Conservation (phyloP, 2,329 filamentous ascomycete species). For the Domatiomyces catenatus region DNA sequence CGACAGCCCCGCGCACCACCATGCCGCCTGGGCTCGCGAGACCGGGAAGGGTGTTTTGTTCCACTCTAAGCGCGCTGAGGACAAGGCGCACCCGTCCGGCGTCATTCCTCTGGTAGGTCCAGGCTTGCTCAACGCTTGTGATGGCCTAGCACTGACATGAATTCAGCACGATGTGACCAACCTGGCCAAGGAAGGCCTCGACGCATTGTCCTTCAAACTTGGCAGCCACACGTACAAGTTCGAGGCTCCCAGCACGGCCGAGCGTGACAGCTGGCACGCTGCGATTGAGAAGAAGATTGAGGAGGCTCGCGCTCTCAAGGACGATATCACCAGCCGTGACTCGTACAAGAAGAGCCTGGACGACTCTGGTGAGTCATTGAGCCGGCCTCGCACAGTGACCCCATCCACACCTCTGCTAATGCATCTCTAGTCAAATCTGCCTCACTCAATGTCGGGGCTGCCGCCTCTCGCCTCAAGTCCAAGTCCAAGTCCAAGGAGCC, state of each 20-base stretch:
- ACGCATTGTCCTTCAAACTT: conserved; percentile 74
- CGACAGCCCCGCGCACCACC: conserved; percentile 40
- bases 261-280: conserved; percentile 85
- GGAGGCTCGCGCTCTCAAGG: conserved; percentile 69
- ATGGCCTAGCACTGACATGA: conserved; percentile 1
- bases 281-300: conserved; percentile 68
- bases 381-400: conserved; percentile 16
- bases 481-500: conserved; percentile 22
- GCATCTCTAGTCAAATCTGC: conserved; percentile 28
- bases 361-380: conserved; percentile 45
- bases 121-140: conserved; percentile 24
- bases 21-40: conserved; percentile 80
- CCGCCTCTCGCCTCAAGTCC: conserved; percentile 16
- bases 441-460: conserved; percentile 22
- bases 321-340: conserved; percentile 60
- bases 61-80: conserved; percentile 66
- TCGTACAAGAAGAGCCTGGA: conserved; percentile 77
- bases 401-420: conserved; percentile 14
- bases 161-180: conserved; percentile 50
- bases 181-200: conserved; percentile 56
- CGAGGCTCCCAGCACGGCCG: conserved; percentile 57
- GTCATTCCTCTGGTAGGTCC: conserved; percentile 68
- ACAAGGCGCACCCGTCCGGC: conserved; percentile 66
- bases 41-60: conserved; percentile 93
- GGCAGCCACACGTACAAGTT: conserved; percentile 87